Evolutionary conservation across 2,329 filamentous ascomycete genomes (phyloP).

Genomic region (Ilyonectria mors-panacis): DNA sequence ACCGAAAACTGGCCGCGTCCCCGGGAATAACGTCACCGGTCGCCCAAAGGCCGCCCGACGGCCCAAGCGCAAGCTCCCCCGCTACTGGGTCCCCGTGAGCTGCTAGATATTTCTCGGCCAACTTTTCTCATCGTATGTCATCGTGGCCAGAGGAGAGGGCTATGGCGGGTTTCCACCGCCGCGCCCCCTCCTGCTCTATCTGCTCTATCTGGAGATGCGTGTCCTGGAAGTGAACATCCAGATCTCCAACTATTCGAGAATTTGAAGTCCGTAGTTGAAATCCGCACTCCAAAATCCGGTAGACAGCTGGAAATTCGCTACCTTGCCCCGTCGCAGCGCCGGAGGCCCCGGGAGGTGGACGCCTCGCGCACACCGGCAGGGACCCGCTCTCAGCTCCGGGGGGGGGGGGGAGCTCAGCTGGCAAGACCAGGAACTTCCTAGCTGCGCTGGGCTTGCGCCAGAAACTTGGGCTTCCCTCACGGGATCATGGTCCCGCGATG

Average conservation of each 20-base stretch:
- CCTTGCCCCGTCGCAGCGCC: neutral
- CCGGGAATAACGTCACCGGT: slow-evolving; percentile 22
- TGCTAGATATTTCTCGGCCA: slow-evolving; percentile 6
- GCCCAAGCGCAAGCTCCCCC: slow-evolving; percentile 15
- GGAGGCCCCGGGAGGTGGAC: slow-evolving; percentile 5
- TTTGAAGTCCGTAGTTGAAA: neutral
- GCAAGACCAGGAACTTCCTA: neutral
- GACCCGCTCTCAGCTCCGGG: slow-evolving; percentile 37
- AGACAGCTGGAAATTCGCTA: neutral
- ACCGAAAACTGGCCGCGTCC: slow-evolving; percentile 6
- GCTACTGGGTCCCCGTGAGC: neutral
- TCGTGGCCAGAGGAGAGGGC: slow-evolving; percentile 5
- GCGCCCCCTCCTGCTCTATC: neutral
- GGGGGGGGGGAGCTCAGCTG: slow-evolving; percentile 16
- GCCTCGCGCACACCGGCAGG: slow-evolving; percentile 5
- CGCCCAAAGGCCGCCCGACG: neutral
- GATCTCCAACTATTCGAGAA: neutral
- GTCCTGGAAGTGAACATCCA: neutral
- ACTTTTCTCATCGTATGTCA: slow-evolving; percentile 19
- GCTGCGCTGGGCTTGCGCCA: neutral
- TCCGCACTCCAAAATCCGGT: neutral
- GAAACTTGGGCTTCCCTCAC: slow-evolving; percentile 16
- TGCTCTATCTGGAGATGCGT: neutral
- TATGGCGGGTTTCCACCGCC: slow-evolving; percentile 21
- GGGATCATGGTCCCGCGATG: slow-evolving; percentile 28